phyloP scores from a whole-genome alignment of 805 yeast genomes.

The Saturnispora besseyi region DNA sequence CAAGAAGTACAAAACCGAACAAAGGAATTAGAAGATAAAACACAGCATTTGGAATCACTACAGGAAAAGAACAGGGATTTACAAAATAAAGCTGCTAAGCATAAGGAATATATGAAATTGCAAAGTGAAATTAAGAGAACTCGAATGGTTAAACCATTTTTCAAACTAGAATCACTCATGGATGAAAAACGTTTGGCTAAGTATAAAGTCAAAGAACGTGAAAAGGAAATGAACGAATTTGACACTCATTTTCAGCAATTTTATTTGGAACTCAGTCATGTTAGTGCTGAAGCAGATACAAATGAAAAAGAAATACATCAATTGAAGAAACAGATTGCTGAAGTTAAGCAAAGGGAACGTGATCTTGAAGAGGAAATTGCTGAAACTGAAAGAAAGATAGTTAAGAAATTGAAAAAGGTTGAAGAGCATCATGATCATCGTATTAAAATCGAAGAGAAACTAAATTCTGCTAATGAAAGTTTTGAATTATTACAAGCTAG shows the following conservation, averaged over 20 bases:
- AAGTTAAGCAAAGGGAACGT: not conserved
- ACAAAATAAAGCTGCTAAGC: slow-evolving; percentile 39
- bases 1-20: slow-evolving; percentile 25
- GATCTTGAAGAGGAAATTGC: not conserved
- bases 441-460: not conserved
- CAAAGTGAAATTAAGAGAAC: slow-evolving; percentile 30
- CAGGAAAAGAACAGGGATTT: slow-evolving; percentile 30
- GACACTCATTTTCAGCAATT: slow-evolving; percentile 17
- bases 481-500: not conserved
- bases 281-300: slow-evolving; percentile 12
- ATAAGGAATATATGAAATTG: slow-evolving; percentile 37
- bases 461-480: not conserved
- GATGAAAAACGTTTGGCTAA: slow-evolving; percentile 25
- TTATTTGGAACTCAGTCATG: slow-evolving; percentile 15
- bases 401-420: not conserved
- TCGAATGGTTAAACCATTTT: slow-evolving; percentile 30
- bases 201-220: slow-evolving; percentile 19
- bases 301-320: slow-evolving; percentile 12
- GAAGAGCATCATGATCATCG: not conserved
- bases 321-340: slow-evolving; percentile 10
- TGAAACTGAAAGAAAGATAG: not conserved
- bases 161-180: slow-evolving; percentile 28
- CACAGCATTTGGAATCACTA: slow-evolving; percentile 27
- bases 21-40: slow-evolving; percentile 24
- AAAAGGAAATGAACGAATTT: slow-evolving; percentile 20